Percentiles rank a stretch among this genome's conserved stretches.
phyloP scores from a whole-genome alignment of 768 basidiomycete genomes.

The Pleurotus eryngii region DNA sequence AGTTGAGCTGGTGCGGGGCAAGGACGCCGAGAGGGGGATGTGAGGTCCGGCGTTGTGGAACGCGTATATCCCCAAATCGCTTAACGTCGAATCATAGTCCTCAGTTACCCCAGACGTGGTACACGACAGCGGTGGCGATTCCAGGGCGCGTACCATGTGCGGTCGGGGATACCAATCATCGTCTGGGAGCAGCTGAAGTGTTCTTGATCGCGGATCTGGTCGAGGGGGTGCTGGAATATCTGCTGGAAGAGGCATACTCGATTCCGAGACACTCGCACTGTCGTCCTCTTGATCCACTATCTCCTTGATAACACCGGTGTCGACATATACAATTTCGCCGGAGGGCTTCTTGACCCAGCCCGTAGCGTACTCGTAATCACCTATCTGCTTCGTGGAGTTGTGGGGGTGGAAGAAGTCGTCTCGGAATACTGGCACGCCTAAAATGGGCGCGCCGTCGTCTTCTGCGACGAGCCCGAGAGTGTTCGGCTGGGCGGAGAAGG shows the following conservation, averaged over 20 bases:
- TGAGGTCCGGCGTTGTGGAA: too few species aligned
- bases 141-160: not conserved
- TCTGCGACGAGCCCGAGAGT: slow-evolving; percentile 4
- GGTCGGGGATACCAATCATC: not conserved
- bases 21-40: not conserved
- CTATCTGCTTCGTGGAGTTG: not conserved
- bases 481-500: slow-evolving; percentile 1
- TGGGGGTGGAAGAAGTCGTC: not conserved
- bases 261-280: not conserved
- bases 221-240: not conserved
- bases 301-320: not conserved
- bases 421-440: slow-evolving; percentile 1
- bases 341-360: slow-evolving; percentile 2
- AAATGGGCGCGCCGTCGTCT: not conserved
- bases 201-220: slow-evolving; percentile 2
- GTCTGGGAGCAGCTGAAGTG: not conserved
- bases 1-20: not conserved
- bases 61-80: not conserved
- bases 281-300: not conserved
- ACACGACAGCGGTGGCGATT: not conserved
- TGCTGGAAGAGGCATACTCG: not conserved
- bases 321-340: not conserved
- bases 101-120: not conserved
- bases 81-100: not conserved
- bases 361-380: not conserved